These are phyloP conservation scores for Rosa rugosa DNA, from an alignment of 306 rosid species.

Conservation along the genomic window DNA sequence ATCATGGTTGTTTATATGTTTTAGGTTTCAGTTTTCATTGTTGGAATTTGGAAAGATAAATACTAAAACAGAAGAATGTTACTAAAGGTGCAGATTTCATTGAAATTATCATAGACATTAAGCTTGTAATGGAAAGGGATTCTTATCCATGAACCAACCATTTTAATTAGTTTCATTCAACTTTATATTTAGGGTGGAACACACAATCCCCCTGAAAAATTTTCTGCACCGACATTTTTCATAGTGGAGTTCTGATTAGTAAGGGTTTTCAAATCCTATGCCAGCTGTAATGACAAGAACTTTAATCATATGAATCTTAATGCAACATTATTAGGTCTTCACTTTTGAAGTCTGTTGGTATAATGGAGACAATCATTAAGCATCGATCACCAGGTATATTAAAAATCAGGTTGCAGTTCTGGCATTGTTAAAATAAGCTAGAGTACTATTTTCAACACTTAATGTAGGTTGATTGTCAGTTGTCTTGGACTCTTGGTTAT, in stretches of 20 bases:
- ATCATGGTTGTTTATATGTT: background rate
- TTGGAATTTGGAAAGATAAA: background rate
- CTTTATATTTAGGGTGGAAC: background rate
- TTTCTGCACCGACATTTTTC: background rate
- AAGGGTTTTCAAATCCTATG: background rate
- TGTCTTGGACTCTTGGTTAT: background rate
- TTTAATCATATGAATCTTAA: background rate
- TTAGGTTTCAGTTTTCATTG: background rate
- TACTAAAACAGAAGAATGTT: background rate
- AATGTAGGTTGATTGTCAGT: background rate
- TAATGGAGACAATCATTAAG: background rate
- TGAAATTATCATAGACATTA: background rate
- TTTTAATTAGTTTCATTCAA: background rate
- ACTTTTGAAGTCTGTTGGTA: background rate
- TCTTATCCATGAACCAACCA: background rate
- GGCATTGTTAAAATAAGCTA: background rate
- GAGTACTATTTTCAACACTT: background rate
- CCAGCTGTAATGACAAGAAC: background rate
- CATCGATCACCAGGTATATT: background rate
- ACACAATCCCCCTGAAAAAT: background rate
- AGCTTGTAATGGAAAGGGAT: background rate
- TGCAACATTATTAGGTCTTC: background rate
- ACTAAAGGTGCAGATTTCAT: background rate
- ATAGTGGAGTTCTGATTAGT: background rate
- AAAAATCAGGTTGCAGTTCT: background rate